phyloP scores from a whole-genome alignment of 2,329 filamentous ascomycete genomes.

The Fusarium xyrophilum region DNA sequence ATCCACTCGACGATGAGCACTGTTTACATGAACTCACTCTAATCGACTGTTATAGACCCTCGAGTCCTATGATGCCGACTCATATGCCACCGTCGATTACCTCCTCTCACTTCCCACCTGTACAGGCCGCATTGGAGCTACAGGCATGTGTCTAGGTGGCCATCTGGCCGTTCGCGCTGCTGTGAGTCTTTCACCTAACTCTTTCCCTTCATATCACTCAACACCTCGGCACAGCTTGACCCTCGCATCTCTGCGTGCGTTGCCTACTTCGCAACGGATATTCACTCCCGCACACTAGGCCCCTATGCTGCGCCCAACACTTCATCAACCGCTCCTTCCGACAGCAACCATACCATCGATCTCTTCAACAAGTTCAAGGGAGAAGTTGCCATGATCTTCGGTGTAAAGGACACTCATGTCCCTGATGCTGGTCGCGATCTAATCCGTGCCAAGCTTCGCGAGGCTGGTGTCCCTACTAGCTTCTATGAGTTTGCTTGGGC shows the following conservation, averaged over 20 bases:
- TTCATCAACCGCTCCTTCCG: constrained; percentile 47
- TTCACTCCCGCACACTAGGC: constrained; percentile 81
- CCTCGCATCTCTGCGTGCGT: constrained; percentile 77
- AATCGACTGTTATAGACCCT: constrained; percentile 64
- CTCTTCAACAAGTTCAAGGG: constrained; percentile 73
- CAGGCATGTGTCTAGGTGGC: constrained; percentile 92
- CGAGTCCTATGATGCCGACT: constrained; percentile 84
- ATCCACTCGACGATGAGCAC: background rate
- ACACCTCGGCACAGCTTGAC: constrained; percentile 63
- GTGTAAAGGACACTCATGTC: constrained; percentile 89
- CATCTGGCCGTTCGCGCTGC: constrained; percentile 74
- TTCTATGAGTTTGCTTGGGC: constrained; percentile 94
- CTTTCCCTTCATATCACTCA: background rate
- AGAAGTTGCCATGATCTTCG: constrained; percentile 89
- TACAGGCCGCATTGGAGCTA: constrained; percentile 78
- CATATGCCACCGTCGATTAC: constrained; percentile 70
- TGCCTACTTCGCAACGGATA: constrained; percentile 91
- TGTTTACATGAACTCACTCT: background rate
- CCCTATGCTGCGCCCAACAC: constrained; percentile 58
- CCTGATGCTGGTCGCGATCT: constrained; percentile 82
- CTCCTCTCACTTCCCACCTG: constrained; percentile 78
- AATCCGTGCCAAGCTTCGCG: constrained; percentile 81
- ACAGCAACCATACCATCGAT: constrained; percentile 61
- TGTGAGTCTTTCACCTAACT: constrained; percentile 47
- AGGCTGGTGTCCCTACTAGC: constrained; percentile 74